phyloP scores from a whole-genome alignment of 192 early-diverging fungal species.

The Coemansia sp. region DNA sequence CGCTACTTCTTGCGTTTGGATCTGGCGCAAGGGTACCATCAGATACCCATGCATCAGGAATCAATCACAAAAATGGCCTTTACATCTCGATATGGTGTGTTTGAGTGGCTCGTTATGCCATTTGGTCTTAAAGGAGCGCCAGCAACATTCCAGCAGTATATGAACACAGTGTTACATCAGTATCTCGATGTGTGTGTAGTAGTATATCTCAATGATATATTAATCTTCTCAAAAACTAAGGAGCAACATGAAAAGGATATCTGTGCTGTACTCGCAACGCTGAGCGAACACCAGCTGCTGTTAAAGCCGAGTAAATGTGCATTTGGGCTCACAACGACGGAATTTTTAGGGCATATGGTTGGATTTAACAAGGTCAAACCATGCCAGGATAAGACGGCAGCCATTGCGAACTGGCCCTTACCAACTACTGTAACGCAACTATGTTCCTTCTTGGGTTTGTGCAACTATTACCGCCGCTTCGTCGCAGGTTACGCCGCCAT shows the following conservation, averaged over 20 bases:
- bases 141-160: background rate
- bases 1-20: background rate
- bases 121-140: background rate
- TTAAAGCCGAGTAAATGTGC: too few species aligned
- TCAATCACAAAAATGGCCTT: background rate
- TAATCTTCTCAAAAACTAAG: background rate
- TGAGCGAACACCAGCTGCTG: background rate
- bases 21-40: background rate
- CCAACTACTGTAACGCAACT: too few species aligned
- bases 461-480: too few species aligned
- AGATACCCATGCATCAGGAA: background rate
- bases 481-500: too few species aligned
- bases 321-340: too few species aligned
- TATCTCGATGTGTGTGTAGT: background rate
- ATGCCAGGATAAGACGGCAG: too few species aligned
- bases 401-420: too few species aligned
- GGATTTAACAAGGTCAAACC: too few species aligned
- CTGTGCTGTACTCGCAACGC: background rate
- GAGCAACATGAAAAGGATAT: background rate
- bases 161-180: background rate
- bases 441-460: too few species aligned
- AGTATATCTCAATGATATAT: background rate
- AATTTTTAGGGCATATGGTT: too few species aligned
- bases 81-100: background rate
- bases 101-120: background rate